Evolutionary conservation across 176 grass and related monocot genomes (phyloP), one percentile per base, ranked within the genome.

Genomic region (Rhynchospora pubera): DNA sequence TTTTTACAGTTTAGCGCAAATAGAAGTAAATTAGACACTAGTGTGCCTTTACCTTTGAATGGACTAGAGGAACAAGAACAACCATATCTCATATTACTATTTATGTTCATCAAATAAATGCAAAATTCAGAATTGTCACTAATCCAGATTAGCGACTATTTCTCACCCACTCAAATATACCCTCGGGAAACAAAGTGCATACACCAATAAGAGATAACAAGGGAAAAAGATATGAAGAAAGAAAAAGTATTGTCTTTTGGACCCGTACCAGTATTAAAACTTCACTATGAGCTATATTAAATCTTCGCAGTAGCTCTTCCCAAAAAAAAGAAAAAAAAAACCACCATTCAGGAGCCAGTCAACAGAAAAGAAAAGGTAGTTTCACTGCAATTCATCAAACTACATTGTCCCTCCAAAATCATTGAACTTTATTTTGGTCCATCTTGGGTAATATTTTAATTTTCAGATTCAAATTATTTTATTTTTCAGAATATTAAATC

Each of bases 341-440:
- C 46, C 72, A 6, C 3, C 43, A n/a, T 1, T 0, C 7, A n/a
- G n/a, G n/a, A n/a, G n/a, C n/a, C n/a, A n/a, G n/a, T n/a, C n/a
- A 70, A 46, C 66, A 46, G 58, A 61, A 57, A 75, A 75, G 5
- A 3, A 15, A 76, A 55, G 13, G 72, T 76, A 28, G 23, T 55
- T 75, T 55, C 11, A 76, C 23, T 76, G 48, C 23, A 76, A 53
- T 22, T 76, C 72, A 76, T 55, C 53, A 76, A 53, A 76, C 72
- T 76, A 76, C 48, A 16, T 75, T 72, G 30, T n/a, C 7, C 65
- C 43, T 10, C 16, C 65, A 69, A 2, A 44, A 18, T n/a, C 65
- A 69, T 30, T 69, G 16, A 18, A 45, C 65, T 45, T 43, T 69
- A 2, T 44, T 44, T 69, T 69, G 34, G 2, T 69, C 7, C 16